Evolutionary conservation across 768 basidiomycete species (phyloP).

Genomic region (Cyclocybe cylindracea): DNA sequence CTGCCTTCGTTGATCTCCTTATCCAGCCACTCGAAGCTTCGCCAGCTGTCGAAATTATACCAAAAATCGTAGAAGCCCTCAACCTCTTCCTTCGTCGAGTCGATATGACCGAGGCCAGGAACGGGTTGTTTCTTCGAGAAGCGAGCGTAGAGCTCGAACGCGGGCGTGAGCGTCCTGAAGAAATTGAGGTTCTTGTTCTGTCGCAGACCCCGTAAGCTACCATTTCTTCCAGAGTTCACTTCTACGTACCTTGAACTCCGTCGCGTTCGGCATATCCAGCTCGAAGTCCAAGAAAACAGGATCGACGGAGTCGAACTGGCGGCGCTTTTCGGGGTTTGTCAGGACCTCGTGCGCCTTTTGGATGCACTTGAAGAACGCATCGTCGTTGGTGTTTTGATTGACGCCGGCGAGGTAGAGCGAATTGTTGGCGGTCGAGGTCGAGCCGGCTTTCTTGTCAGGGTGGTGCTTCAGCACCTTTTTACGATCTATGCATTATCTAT

Average conservation of each 20-base stretch:
- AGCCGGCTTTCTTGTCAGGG: slow-evolving; percentile 86
- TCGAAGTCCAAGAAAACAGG: slow-evolving; percentile 72
- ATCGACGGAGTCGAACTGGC: slow-evolving; percentile 97
- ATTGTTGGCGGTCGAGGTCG: slow-evolving; percentile 26
- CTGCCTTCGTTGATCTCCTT: slow-evolving; percentile 99
- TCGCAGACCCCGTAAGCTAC: not conserved
- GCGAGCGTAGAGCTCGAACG: slow-evolving; percentile 89
- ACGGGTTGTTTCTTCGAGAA: slow-evolving; percentile 89
- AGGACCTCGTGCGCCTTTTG: slow-evolving; percentile 97
- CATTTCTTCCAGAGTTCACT: not conserved
- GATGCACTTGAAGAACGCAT: slow-evolving; percentile 99
- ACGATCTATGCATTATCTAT: slow-evolving; percentile 61
- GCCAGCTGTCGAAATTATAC: slow-evolving; percentile 99
- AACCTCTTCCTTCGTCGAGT: slow-evolving; percentile 78
- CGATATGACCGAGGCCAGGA: slow-evolving; percentile 70
- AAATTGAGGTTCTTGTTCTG: slow-evolving; percentile 61
- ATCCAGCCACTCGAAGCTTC: slow-evolving; percentile 96
- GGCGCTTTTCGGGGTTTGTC: slow-evolving; percentile 80
- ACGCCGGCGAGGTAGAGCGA: slow-evolving; percentile 48
- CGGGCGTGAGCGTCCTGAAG: slow-evolving; percentile 72
- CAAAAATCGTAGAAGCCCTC: slow-evolving; percentile 98
- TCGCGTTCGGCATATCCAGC: slow-evolving; percentile 70
- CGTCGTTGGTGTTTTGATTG: slow-evolving; percentile 88
- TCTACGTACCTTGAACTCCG: slow-evolving; percentile 53
- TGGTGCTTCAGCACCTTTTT: slow-evolving; percentile 99